Evolutionary conservation across 345 rosid genomes (phyloP), one percentile per base, ranked within the genome.

Genomic region (Excoecaria agallocha): DNA sequence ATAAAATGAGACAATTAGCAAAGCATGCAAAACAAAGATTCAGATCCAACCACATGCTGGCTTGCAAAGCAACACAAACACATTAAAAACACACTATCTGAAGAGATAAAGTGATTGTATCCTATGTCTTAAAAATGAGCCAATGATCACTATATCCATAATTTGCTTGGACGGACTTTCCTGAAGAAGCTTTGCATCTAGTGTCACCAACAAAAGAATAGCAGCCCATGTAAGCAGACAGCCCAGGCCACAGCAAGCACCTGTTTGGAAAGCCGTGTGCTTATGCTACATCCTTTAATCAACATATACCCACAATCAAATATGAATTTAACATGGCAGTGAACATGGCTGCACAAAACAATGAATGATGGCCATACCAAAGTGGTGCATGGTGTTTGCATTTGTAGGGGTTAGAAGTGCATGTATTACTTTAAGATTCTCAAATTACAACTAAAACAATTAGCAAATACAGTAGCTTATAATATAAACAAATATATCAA

Each of bases 251-350:
- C 54, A 35, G 12, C 30, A 67, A 35, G 46, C 37, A 69, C 16
- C 58, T 35, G 16, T 22, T 19, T n/a, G 11, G 12, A 37, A 38
- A 48, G 5, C n/a, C 68, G 11, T 20, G 35, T 60, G 39, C 20
- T 16, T 50, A 71, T 5, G 30, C 67, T 59, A 60, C 75, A 43
- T 17, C 54, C 50, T 16, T 71, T 71, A 30, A 37, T 24, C 45
- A 59, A 12, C 45, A 60, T 59, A 19, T 46, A 15, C 75, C 35
- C 13, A 30, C 24, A 60, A 48, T 60, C 74, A 58, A 22, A 58
- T 11, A 2, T 43, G 52, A 43, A 65, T n/a, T 15, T 20, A 41
- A 43, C 48, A 4, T 5, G 30, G 37, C 35, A 3, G 46, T 37
- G 46, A 58, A 58, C 62, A 19, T 38, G 24, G 6, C 52, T 52